Conservation (phyloP, 83 land plant species). For the Diphasiastrum complanatum region DNA sequence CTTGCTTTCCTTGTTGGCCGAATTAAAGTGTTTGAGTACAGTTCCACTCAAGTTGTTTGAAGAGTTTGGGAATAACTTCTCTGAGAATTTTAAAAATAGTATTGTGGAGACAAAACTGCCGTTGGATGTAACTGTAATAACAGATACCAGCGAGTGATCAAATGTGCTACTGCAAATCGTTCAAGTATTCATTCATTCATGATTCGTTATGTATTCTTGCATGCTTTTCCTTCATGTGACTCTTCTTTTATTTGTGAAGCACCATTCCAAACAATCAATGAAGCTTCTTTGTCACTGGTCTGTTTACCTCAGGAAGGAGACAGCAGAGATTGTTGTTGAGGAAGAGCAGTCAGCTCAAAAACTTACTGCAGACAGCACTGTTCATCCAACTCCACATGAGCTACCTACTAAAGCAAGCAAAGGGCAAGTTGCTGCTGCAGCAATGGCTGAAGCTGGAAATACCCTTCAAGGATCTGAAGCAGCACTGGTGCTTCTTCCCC, state of each 20-base stretch:
- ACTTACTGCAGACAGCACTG: constrained; percentile 6
- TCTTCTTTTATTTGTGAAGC: not conserved
- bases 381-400: not conserved
- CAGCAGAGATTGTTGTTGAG: not conserved
- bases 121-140: too few species aligned
- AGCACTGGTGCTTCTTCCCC: constrained; percentile 75
- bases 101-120: too few species aligned
- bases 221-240: too few species aligned
- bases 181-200: too few species aligned
- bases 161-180: too few species aligned
- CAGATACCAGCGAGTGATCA: too few species aligned
- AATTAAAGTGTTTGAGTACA: too few species aligned
- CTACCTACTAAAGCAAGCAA: constrained; percentile 11
- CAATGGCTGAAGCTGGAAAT: constrained; percentile 68
- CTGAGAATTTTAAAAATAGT: too few species aligned
- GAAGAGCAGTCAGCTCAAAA: not conserved
- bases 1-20: too few species aligned
- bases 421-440: constrained; percentile 38
- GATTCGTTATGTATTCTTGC: too few species aligned
- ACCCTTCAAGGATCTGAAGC: constrained; percentile 64
- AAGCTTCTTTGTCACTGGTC: not conserved
- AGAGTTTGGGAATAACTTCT: too few species aligned
- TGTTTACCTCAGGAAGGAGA: not conserved
- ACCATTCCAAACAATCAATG: not conserved
- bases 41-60: too few species aligned